Evolutionary conservation across 2,329 filamentous ascomycete species (phyloP).

Genomic region (Talaromyces sp.): DNA sequence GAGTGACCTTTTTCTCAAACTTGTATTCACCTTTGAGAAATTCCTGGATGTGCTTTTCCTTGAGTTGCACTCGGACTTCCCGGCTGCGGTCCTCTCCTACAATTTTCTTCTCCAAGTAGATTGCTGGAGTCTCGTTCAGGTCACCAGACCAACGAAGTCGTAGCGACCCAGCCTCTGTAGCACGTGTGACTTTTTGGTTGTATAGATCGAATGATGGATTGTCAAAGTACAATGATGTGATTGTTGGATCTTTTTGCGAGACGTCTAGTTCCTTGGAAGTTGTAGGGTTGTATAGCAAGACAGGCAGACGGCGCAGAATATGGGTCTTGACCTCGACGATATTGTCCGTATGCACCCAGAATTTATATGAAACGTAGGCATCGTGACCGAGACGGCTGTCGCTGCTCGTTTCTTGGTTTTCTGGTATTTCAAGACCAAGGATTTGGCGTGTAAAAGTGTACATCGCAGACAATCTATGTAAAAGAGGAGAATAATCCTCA

Average conservation of each 20-base stretch:
- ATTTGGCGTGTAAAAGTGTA: slow-evolving; percentile 91
- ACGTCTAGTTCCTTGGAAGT: slow-evolving; percentile 77
- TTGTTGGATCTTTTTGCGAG: slow-evolving; percentile 75
- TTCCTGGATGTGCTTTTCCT: slow-evolving; percentile 87
- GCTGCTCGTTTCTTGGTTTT: slow-evolving; percentile 49
- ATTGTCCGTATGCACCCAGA: slow-evolving; percentile 96
- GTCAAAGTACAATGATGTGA: slow-evolving; percentile 96
- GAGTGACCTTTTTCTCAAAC: slow-evolving; percentile 85
- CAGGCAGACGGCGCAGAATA: slow-evolving; percentile 84
- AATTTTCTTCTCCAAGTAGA: slow-evolving; percentile 86
- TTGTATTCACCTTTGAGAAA: slow-evolving; percentile 86
- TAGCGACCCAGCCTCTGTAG: slow-evolving; percentile 74
- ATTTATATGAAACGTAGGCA: slow-evolving; percentile 83
- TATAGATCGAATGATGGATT: slow-evolving; percentile 83
- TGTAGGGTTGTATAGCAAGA: slow-evolving; percentile 89
- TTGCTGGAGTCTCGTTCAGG: slow-evolving; percentile 72
- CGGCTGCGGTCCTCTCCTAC: slow-evolving; percentile 74
- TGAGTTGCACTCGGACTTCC: slow-evolving; percentile 79
- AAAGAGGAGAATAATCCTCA: slow-evolving; percentile 84
- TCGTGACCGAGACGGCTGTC: slow-evolving; percentile 57
- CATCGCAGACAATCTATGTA: slow-evolving; percentile 88
- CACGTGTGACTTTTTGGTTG: slow-evolving; percentile 74
- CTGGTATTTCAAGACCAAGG: slow-evolving; percentile 49
- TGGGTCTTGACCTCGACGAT: slow-evolving; percentile 95
- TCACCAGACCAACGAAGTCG: slow-evolving; percentile 91